Percentiles rank a stretch among this genome's conserved stretches.
These are phyloP conservation scores for Yamadazyma atlantica DNA, from an alignment of 1,139 yeast genomes.

Conservation along the genomic window DNA sequence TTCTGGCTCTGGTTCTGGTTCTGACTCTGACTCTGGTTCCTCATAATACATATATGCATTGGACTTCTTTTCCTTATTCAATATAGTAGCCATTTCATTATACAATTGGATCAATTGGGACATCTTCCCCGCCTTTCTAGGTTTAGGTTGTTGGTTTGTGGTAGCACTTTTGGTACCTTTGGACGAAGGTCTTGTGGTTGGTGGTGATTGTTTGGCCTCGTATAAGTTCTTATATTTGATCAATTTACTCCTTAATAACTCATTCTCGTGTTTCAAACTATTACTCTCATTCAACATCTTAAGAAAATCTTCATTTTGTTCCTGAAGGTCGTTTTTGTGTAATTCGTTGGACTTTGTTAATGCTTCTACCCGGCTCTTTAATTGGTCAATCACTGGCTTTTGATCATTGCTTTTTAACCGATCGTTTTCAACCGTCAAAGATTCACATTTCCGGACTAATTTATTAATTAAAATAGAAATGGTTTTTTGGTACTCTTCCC, in stretches of 20 bases:
- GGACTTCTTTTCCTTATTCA: constrained; percentile 12
- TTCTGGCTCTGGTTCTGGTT: constrained; percentile 2
- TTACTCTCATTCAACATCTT: constrained; percentile 18
- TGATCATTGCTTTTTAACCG: constrained; percentile 5
- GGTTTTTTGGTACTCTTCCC: constrained; percentile 20
- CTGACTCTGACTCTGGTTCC: constrained; percentile 2
- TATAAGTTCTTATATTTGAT: constrained; percentile 34
- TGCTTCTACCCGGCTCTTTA: constrained; percentile 21
- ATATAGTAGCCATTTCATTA: constrained; percentile 18
- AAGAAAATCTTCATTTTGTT: constrained; percentile 18
- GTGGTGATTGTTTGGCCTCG: constrained; percentile 14
- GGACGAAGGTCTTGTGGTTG: not conserved
- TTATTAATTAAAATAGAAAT: constrained; percentile 20
- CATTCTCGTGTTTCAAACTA: constrained; percentile 26
- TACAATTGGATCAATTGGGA: constrained; percentile 12
- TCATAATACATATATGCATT: not conserved
- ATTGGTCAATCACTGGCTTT: constrained; percentile 6
- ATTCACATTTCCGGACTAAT: constrained; percentile 11
- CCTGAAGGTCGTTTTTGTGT: constrained; percentile 16
- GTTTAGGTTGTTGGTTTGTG: not conserved
- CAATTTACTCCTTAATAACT: constrained; percentile 31
- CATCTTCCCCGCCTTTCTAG: constrained; percentile 2
- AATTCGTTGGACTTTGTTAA: constrained; percentile 22
- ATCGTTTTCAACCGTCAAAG: constrained; percentile 9
- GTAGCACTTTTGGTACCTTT: not conserved